These are phyloP conservation scores for Trichoderma aggressivum DNA, from an alignment of 2,329 filamentous ascomycete species.

Conservation along the genomic window DNA sequence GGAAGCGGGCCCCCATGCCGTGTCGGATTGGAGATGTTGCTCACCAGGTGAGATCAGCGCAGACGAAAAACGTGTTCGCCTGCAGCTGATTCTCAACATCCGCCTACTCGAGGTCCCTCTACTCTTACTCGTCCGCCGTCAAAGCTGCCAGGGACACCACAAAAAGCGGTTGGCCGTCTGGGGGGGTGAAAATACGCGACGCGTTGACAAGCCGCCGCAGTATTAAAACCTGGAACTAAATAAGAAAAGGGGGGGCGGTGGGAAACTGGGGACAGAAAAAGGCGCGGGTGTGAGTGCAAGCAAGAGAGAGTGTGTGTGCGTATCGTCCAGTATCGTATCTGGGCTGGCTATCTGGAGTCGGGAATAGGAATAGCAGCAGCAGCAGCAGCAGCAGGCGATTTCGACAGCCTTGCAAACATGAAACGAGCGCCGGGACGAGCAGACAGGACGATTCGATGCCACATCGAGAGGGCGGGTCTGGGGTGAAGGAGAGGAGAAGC, in stretches of 20 bases:
- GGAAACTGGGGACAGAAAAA: conserved; percentile 15
- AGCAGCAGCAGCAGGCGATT: background rate
- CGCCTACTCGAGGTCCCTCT: conserved; percentile 27
- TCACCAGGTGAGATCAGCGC: conserved; percentile 59
- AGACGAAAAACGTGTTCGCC: conserved; percentile 57
- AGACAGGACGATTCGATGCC: conserved; percentile 27
- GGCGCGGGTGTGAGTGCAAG: conserved; percentile 1
- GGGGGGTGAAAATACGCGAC: conserved; percentile 29
- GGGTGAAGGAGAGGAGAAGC: conserved; percentile 13
- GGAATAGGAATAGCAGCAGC: conserved; percentile 20
- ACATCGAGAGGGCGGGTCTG: conserved; percentile 28
- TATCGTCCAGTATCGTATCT: conserved; percentile 17
- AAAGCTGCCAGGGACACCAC: conserved; percentile 22
- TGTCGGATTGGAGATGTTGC: conserved; percentile 23
- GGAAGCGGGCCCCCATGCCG: conserved; percentile 15
- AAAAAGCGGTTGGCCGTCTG: background rate
- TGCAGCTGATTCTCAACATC: conserved; percentile 54
- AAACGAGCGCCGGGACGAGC: conserved; percentile 25
- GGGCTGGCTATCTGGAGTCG: conserved; percentile 20
- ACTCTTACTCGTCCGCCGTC: conserved; percentile 17
- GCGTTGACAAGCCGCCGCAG: conserved; percentile 30
- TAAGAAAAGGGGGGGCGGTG: conserved; percentile 23
- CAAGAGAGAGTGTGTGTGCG: background rate
- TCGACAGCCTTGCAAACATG: conserved; percentile 31
- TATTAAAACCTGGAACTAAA: conserved; percentile 11